Conservation (phyloP, 805 yeast species). For the Metschnikowia aberdeeniae region DNA sequence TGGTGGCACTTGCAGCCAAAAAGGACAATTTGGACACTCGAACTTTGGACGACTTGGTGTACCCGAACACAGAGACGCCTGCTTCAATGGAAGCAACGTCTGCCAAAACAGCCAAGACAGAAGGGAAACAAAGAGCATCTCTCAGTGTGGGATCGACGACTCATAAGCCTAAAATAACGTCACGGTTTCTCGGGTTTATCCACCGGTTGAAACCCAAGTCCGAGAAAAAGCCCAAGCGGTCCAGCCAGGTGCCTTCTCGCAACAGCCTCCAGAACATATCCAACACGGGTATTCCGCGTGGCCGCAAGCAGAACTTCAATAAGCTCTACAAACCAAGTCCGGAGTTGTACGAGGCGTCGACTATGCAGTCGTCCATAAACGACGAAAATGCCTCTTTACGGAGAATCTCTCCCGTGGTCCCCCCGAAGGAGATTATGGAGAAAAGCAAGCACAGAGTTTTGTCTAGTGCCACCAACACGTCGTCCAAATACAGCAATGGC, state of each 20-base stretch:
- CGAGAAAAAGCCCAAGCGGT: background rate
- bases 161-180: background rate
- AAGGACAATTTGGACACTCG: background rate
- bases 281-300: constrained; percentile 23
- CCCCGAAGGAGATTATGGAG: background rate
- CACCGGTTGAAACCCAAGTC: constrained; percentile 1
- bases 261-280: constrained; percentile 11
- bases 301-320: constrained; percentile 20
- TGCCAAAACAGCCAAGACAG: background rate
- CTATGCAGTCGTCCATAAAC: constrained; percentile 4
- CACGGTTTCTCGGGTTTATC: background rate
- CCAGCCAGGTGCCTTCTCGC: background rate
- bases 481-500: constrained; percentile 10
- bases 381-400: background rate
- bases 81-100: background rate
- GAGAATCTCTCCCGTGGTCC: background rate
- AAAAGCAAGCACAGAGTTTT: background rate
- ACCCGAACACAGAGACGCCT: background rate
- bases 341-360: constrained; percentile 14
- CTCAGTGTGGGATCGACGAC: background rate
- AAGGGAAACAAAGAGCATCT: background rate
- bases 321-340: constrained; percentile 25
- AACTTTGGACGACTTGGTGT: background rate
- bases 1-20: background rate
- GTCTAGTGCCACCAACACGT: constrained; percentile 6